Evolutionary conservation across 208 protist genomes (phyloP).

Genomic region (Wallacemonas sp.): DNA sequence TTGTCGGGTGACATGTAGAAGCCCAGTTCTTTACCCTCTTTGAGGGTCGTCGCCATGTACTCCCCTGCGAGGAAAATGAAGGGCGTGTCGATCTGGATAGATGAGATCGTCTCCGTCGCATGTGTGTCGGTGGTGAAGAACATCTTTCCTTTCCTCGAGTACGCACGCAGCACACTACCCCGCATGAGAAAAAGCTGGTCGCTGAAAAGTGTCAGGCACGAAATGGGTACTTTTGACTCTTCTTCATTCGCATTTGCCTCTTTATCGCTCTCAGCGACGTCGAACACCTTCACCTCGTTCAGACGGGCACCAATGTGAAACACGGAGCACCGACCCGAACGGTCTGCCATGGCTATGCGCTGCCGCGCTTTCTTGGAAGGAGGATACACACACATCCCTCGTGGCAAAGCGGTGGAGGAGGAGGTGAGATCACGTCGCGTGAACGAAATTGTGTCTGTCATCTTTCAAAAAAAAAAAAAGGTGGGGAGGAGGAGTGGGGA

Average conservation of each 20-base stretch:
- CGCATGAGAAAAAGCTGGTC: conserved; percentile 85
- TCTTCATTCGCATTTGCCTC: conserved; percentile 12
- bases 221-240: conserved; percentile 38
- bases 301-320: conserved; percentile 61
- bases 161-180: conserved; percentile 71
- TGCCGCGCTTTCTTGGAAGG: conserved; percentile 65
- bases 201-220: conserved; percentile 58
- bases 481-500: neutral
- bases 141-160: conserved; percentile 76
- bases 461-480: conserved; percentile 14
- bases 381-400: conserved; percentile 76
- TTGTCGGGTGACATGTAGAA: conserved; percentile 88
- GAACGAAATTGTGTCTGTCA: conserved; percentile 17
- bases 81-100: conserved; percentile 70
- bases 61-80: conserved; percentile 82
- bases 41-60: conserved; percentile 81
- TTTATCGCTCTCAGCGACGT: conserved; percentile 25
- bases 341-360: conserved; percentile 74
- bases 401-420: conserved; percentile 27
- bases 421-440: conserved; percentile 40
- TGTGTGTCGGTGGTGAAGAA: conserved; percentile 89
- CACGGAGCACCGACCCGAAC: conserved; percentile 47
- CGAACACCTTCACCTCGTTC: conserved; percentile 51
- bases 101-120: conserved; percentile 72
- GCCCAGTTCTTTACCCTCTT: conserved; percentile 76